phyloP scores from a whole-genome alignment of 345 rosid genomes.

The Anastatica hierochuntica region DNA sequence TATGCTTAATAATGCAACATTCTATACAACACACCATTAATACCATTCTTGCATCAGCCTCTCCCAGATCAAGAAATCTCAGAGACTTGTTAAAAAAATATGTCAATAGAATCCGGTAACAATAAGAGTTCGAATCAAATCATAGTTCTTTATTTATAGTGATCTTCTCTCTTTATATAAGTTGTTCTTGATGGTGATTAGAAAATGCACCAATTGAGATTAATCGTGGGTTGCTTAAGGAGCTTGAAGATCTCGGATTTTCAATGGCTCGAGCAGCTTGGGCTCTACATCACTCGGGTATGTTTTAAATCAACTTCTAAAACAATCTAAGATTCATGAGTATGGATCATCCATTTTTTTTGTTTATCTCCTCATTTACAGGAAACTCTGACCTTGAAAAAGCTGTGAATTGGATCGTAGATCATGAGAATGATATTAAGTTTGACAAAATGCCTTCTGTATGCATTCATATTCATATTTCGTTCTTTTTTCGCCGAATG shows the following conservation, averaged over 20 bases:
- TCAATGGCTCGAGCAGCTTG: conserved; percentile 41
- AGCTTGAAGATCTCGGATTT: conserved; percentile 67
- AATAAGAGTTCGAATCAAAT: too few relatives aligned
- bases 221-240: conserved; percentile 37
- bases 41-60: too few relatives aligned
- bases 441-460: conserved; percentile 64
- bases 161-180: too few relatives aligned
- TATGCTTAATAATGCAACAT: too few relatives aligned
- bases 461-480: too few relatives aligned
- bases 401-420: conserved; percentile 75
- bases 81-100: too few relatives aligned
- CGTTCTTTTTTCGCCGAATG: too few relatives aligned
- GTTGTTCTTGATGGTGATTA: too few relatives aligned
- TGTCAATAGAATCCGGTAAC: too few relatives aligned
- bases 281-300: conserved; percentile 69
- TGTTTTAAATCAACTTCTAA: neutral
- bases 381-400: conserved; percentile 54
- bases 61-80: too few relatives aligned
- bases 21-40: too few relatives aligned
- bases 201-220: conserved; percentile 44
- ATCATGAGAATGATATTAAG: conserved; percentile 60
- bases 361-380: conserved; percentile 11
- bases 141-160: too few relatives aligned
- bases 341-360: neutral
- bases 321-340: neutral